A percentile compares a stretch with the other conserved stretches of the same genome.
These are phyloP conservation scores for Microdochium paspali DNA, from an alignment of 2,329 filamentous ascomycete species.

Conservation along the genomic window DNA sequence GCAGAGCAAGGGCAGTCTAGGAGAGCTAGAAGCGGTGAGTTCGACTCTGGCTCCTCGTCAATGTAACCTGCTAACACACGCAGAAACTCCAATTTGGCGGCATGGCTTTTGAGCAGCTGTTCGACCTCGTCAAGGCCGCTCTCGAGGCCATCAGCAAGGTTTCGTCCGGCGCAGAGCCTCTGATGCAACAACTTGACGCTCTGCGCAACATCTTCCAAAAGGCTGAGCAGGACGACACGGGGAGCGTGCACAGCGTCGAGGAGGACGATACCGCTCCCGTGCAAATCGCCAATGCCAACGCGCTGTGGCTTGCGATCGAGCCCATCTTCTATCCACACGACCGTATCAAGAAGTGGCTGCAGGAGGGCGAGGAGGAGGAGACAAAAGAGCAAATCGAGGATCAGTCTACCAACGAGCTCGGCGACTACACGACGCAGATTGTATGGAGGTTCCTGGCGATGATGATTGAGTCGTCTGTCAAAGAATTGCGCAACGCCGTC, in stretches of 20 bases:
- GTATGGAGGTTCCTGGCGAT: conserved; percentile 17
- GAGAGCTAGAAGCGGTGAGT: conserved; percentile 10
- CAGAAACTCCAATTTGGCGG: conserved; percentile 15
- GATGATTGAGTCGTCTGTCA: conserved; percentile 19
- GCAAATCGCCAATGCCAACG: conserved; percentile 10
- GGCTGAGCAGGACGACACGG: conserved; percentile 2
- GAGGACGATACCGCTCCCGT: background rate
- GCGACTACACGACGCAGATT: conserved; percentile 18
- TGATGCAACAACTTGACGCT: conserved; percentile 15
- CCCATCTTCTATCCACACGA: conserved; percentile 19
- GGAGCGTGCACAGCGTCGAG: background rate
- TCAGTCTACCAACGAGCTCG: conserved; percentile 14
- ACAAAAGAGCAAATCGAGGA: conserved; percentile 10
- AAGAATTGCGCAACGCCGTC: conserved; percentile 18
- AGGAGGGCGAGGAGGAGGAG: conserved; percentile 14
- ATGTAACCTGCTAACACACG: too few relatives aligned
- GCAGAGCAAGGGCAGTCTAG: conserved; percentile 17
- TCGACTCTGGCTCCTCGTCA: too few relatives aligned
- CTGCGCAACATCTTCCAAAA: conserved; percentile 16
- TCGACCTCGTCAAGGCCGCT: conserved; percentile 15
- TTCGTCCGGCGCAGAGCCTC: conserved; percentile 9
- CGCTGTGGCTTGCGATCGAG: conserved; percentile 18
- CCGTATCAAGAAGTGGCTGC: conserved; percentile 16
- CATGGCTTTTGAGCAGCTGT: conserved; percentile 18
- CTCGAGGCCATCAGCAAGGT: conserved; percentile 13